Conservation (phyloP, 225 moss, liverwort and hornwort species). For the Ulota crispa region DNA sequence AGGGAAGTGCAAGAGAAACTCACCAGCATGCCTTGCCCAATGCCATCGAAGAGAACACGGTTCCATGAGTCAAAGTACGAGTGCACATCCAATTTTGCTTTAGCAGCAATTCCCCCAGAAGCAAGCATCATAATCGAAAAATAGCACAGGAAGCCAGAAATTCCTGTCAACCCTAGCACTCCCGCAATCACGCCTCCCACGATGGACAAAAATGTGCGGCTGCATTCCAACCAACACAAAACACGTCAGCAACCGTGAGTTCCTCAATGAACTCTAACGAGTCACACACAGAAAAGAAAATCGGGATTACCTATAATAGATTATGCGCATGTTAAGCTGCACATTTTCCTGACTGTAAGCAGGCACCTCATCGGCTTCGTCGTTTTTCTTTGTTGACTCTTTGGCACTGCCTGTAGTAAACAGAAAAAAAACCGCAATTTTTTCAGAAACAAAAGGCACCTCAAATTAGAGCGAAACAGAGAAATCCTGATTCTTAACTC, state of each 20-base stretch:
- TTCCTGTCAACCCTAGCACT: constrained; percentile 79
- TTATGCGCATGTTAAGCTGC: constrained; percentile 84
- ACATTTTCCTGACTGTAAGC: constrained; percentile 89
- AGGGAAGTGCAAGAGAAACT: constrained; percentile 17
- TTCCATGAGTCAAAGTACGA: constrained; percentile 98
- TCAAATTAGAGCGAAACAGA: neutral
- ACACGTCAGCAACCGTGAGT: constrained; percentile 1
- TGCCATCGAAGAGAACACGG: constrained; percentile 87
- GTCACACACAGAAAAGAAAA: neutral
- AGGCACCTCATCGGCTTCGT: constrained; percentile 66
- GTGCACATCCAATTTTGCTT: constrained; percentile 76
- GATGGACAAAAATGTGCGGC: constrained; percentile 95
- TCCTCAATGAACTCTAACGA: neutral
- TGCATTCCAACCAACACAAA: constrained; percentile 39
- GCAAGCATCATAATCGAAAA: constrained; percentile 82
- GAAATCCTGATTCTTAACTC: neutral
- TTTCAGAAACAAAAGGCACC: neutral
- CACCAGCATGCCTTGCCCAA: constrained; percentile 94
- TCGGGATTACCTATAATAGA: constrained; percentile 75
- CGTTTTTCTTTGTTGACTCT: constrained; percentile 66
- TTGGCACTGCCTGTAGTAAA: constrained; percentile 37
- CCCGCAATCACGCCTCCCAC: constrained; percentile 92
- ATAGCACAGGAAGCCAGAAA: constrained; percentile 84
- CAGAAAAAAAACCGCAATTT: constrained; percentile 3
- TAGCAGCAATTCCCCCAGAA: constrained; percentile 79